A percentile compares a stretch with the other conserved stretches of the same genome.
Conservation (phyloP, 306 rosid genomes). For the Trichosanthes cucumerina region DNA sequence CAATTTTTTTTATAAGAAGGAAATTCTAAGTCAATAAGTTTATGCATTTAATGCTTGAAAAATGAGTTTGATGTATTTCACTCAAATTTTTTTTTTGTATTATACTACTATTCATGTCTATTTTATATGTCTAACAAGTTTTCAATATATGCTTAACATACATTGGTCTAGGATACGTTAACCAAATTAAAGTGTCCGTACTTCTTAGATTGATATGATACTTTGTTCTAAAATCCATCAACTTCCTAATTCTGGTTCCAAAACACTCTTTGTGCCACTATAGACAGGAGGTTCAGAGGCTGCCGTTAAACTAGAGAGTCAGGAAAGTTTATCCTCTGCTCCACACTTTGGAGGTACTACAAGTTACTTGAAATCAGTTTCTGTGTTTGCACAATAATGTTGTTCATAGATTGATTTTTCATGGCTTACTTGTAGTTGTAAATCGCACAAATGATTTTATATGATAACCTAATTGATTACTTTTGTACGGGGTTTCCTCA, state of each 20-base stretch:
- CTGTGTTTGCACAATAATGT: background rate
- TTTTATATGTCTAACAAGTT: background rate
- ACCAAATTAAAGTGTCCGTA: background rate
- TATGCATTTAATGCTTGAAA: background rate
- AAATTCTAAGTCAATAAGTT: background rate
- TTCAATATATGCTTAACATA: background rate
- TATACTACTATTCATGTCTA: background rate
- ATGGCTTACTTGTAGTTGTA: background rate
- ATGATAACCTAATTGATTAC: background rate
- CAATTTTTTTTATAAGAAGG: background rate
- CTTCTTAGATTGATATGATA: background rate
- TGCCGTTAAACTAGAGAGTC: conserved; percentile 32
- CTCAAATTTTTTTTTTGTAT: background rate
- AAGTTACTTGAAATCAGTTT: background rate
- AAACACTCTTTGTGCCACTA: background rate
- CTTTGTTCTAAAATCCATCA: conserved; percentile 5
- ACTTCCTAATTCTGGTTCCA: background rate
- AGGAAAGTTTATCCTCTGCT: conserved; percentile 31
- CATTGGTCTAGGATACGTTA: background rate
- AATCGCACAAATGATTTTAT: background rate
- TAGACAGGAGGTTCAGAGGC: conserved; percentile 43
- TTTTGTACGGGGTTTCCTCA: background rate
- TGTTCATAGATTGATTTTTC: background rate
- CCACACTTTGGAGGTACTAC: conserved; percentile 46
- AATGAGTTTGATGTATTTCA: background rate